Evolutionary conservation across 129 eudicot species (phyloP).

Genomic region (Arctium minus): DNA sequence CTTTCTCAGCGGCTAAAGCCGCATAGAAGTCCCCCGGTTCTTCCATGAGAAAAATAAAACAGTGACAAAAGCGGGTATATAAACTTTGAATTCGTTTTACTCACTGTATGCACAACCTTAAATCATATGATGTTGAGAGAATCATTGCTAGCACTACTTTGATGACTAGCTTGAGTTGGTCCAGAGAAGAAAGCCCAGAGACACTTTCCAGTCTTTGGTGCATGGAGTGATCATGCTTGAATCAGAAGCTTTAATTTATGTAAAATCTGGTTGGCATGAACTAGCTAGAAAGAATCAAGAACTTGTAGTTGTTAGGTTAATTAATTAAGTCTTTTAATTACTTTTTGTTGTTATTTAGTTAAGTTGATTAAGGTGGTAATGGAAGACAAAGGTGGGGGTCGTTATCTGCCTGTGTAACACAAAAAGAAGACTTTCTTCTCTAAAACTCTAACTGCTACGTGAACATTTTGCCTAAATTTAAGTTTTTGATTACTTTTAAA

Average conservation of each 20-base stretch:
- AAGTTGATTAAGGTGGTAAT: slow-evolving; percentile 11
- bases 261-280: slow-evolving; percentile 18
- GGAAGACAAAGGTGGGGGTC: slow-evolving; percentile 39
- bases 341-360: not conserved
- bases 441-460: slow-evolving; percentile 8
- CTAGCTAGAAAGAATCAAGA: slow-evolving; percentile 12
- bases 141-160: slow-evolving; percentile 59
- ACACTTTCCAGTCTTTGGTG: slow-evolving; percentile 54
- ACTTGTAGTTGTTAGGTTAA: slow-evolving; percentile 8
- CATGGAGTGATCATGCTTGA: slow-evolving; percentile 48
- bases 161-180: slow-evolving; percentile 60
- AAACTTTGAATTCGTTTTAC: slow-evolving; percentile 53
- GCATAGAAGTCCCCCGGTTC: no score
- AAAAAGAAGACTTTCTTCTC: slow-evolving; percentile 12
- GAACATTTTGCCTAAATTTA: slow-evolving; percentile 33
- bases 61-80: slow-evolving; percentile 8
- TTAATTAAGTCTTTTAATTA: slow-evolving; percentile 4
- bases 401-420: not conserved
- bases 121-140: slow-evolving; percentile 47
- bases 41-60: no score
- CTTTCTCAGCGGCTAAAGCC: no score
- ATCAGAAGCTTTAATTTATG: slow-evolving; percentile 12
- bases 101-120: not conserved
- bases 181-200: slow-evolving; percentile 77
- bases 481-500: slow-evolving; percentile 32